Conservation (phyloP, 2,329 filamentous ascomycete genomes). For the Teratosphaeria destructans region DNA sequence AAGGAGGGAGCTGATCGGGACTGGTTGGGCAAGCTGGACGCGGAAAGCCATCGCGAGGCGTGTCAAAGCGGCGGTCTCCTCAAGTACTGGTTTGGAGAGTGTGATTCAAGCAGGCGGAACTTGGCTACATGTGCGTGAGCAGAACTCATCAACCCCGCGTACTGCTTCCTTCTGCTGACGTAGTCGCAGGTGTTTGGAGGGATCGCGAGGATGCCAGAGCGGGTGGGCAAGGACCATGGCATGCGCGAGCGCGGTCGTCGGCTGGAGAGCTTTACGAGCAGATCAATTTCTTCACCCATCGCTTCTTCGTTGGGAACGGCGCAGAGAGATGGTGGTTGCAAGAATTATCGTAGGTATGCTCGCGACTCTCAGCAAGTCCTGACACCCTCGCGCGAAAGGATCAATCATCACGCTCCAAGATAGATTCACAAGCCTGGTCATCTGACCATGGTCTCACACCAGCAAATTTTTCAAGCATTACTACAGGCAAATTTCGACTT, state of each 20-base stretch:
- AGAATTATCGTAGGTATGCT: background rate
- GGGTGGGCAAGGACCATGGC: constrained; percentile 48
- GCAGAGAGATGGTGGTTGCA: constrained; percentile 45
- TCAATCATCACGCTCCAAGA: too few relatives aligned
- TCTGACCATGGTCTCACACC: too few relatives aligned
- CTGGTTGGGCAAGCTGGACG: constrained; percentile 62
- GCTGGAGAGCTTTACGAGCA: constrained; percentile 35
- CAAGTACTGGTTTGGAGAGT: constrained; percentile 85
- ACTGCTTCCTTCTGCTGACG: constrained; percentile 1
- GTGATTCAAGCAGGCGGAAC: constrained; percentile 61
- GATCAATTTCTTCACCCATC: constrained; percentile 30
- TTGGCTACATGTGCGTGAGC: constrained; percentile 54
- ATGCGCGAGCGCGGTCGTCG: constrained; percentile 41
- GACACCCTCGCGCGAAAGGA: too few relatives aligned
- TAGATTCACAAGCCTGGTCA: too few relatives aligned
- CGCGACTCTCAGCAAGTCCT: too few relatives aligned
- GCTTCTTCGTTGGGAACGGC: constrained; percentile 55
- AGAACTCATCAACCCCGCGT: background rate
- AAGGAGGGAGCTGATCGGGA: constrained; percentile 55
- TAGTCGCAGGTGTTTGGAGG: constrained; percentile 52
- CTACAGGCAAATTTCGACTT: background rate
- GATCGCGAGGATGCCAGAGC: constrained; percentile 50
- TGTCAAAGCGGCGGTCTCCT: constrained; percentile 68
- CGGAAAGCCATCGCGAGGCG: constrained; percentile 70
- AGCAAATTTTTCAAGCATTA: background rate